Conservation (phyloP, 148 eudicot genomes). For the Silene latifolia region DNA sequence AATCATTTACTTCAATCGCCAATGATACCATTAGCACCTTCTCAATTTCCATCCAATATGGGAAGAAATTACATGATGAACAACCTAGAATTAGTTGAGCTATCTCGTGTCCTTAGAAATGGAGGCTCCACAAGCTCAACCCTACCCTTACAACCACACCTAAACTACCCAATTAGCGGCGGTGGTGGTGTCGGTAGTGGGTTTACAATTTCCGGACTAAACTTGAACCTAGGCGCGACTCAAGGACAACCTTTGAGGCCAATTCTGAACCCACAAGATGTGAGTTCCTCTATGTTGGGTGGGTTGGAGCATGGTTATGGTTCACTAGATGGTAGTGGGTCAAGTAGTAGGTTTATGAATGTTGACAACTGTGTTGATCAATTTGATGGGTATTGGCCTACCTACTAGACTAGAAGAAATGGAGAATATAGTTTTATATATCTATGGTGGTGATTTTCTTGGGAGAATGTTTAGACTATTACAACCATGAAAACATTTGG, state of each 20-base stretch:
- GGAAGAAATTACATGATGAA: conserved; percentile 50
- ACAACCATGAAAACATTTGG: not conserved
- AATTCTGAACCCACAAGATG: conserved; percentile 33
- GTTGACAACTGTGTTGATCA: conserved; percentile 62
- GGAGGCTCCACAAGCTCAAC: conserved; percentile 32
- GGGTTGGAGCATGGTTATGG: conserved; percentile 40
- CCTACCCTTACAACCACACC: conserved; percentile 39
- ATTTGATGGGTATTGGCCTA: conserved; percentile 67
- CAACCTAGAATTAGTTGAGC: conserved; percentile 47
- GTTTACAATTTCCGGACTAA: conserved; percentile 64
- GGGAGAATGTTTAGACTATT: no score
- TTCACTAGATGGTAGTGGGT: conserved; percentile 22
- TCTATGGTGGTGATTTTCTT: no score
- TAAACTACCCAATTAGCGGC: conserved; percentile 35
- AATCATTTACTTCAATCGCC: conserved; percentile 35
- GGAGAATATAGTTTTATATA: not conserved
- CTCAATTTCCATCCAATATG: conserved; percentile 35
- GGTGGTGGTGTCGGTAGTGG: conserved; percentile 29
- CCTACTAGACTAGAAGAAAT: conserved; percentile 30
- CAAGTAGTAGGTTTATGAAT: conserved; percentile 38
- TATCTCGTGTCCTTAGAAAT: conserved; percentile 41
- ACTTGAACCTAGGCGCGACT: conserved; percentile 55
- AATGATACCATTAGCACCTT: conserved; percentile 40
- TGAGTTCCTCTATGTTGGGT: conserved; percentile 35
- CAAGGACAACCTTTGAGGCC: conserved; percentile 40